phyloP scores from a whole-genome alignment of 1,284 basidiomycete genomes.

The Trichosporon faecale region DNA sequence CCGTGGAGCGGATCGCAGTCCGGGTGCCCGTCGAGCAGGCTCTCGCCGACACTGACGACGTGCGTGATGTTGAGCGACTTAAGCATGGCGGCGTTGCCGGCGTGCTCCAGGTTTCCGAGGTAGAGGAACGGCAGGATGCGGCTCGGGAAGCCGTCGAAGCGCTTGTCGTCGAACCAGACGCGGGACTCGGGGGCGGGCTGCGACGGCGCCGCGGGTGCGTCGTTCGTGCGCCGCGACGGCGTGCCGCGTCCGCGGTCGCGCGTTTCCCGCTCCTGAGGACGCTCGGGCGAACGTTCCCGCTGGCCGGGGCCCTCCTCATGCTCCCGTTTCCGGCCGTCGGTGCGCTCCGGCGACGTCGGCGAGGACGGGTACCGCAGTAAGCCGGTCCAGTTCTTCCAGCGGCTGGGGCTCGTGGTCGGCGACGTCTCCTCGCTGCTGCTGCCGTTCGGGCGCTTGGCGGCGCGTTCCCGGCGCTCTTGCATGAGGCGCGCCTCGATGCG shows the following conservation, averaged over 20 bases:
- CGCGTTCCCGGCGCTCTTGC: slow-evolving; percentile 39
- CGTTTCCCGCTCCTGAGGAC: not conserved
- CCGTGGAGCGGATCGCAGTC: slow-evolving; percentile 36
- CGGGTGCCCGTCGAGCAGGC: slow-evolving; percentile 34
- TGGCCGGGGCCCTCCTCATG: slow-evolving; percentile 9
- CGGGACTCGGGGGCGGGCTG: slow-evolving; percentile 50
- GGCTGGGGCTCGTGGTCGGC: slow-evolving; percentile 13
- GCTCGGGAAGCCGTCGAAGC: slow-evolving; percentile 95
- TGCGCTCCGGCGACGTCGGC: not conserved
- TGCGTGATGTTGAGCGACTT: slow-evolving; percentile 95
- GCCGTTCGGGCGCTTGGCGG: slow-evolving; percentile 26
- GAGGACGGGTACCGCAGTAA: slow-evolving; percentile 18
- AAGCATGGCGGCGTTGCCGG: slow-evolving; percentile 91
- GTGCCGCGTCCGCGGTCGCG: slow-evolving; percentile 1
- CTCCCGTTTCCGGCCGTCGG: not conserved
- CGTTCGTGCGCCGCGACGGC: slow-evolving; percentile 1
- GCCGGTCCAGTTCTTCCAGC: slow-evolving; percentile 40
- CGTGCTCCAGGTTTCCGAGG: slow-evolving; percentile 93
- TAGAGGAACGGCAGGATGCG: slow-evolving; percentile 92
- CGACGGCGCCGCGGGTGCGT: slow-evolving; percentile 15
- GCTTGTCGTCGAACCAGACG: slow-evolving; percentile 85
- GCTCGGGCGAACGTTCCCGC: slow-evolving; percentile 4
- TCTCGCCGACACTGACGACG: slow-evolving; percentile 93
- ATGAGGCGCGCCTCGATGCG: slow-evolving; percentile 65
- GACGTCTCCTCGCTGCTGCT: slow-evolving; percentile 15